These are phyloP conservation scores for Epichloe glyceriae DNA, from an alignment of 2,329 filamentous ascomycete genomes.

Conservation along the genomic window DNA sequence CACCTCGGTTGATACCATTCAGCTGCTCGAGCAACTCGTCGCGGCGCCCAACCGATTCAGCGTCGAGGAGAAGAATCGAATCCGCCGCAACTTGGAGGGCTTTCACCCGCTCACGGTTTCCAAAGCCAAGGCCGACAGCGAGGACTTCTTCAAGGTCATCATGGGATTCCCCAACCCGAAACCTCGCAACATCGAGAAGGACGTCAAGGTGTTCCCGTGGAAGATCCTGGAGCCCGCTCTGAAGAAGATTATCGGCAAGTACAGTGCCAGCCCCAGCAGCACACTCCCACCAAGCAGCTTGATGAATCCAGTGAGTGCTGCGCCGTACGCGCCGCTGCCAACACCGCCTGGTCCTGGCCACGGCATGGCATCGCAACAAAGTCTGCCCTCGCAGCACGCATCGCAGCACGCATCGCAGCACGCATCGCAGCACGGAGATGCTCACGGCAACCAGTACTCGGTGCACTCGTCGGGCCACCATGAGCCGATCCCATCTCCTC, in stretches of 20 bases:
- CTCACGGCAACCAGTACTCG: conserved; percentile 26
- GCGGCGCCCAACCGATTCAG: conserved; percentile 65
- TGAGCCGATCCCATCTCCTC: conserved; percentile 38
- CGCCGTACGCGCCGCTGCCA: conserved; percentile 31
- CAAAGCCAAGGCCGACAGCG: conserved; percentile 81
- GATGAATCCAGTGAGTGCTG: conserved; percentile 24
- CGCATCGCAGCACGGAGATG: conserved; percentile 19
- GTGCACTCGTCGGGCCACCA: conserved; percentile 30
- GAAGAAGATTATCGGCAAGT: conserved; percentile 98
- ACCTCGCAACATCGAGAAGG: conserved; percentile 95
- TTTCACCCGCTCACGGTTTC: conserved; percentile 89
- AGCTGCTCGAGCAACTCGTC: conserved; percentile 82
- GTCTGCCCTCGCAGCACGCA: conserved; percentile 15
- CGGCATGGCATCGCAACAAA: conserved; percentile 18
- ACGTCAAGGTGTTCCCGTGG: conserved; percentile 98
- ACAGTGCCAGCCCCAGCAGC: conserved; percentile 42
- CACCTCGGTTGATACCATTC: conserved; percentile 94
- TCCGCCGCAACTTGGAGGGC: conserved; percentile 86
- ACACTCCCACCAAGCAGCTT: conserved; percentile 26
- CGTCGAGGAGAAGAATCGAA: conserved; percentile 97
- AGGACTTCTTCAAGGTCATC: conserved; percentile 97
- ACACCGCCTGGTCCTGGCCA: conserved; percentile 32
- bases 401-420: conserved; percentile 20
- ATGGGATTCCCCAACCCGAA: conserved; percentile 96
- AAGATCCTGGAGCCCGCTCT: conserved; percentile 74